Evolutionary conservation across 306 rosid species (phyloP).

Genomic region (Cicer yamashitae): DNA sequence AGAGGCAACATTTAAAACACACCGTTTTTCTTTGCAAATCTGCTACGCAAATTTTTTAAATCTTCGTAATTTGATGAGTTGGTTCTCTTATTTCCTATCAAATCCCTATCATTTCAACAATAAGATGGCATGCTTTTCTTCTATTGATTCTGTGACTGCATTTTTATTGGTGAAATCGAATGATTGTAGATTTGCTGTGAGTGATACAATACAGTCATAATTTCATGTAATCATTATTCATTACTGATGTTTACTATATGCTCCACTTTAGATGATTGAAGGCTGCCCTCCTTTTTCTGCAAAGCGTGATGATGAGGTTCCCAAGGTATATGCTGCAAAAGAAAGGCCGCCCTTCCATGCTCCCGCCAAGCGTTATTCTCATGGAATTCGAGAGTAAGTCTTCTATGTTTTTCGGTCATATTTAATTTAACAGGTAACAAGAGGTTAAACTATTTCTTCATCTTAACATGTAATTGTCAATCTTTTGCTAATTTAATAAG

Average conservation of each 20-base stretch:
- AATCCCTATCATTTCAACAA: slow-evolving; percentile 29
- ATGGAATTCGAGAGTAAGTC: slow-evolving; percentile 82
- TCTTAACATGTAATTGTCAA: not conserved
- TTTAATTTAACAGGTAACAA: slow-evolving; percentile 1
- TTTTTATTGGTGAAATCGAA: not conserved
- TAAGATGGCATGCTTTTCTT: slow-evolving; percentile 13
- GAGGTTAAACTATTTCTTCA: slow-evolving; percentile 10
- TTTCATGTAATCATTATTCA: slow-evolving; percentile 33
- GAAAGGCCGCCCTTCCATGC: slow-evolving; percentile 88
- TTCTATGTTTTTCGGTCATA: slow-evolving; percentile 32
- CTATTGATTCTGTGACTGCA: slow-evolving; percentile 6
- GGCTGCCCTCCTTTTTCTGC: slow-evolving; percentile 76
- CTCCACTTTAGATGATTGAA: slow-evolving; percentile 81
- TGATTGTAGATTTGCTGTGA: slow-evolving; percentile 12
- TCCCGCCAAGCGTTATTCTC: slow-evolving; percentile 70
- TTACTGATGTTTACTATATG: slow-evolving; percentile 44
- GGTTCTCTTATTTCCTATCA: slow-evolving; percentile 15
- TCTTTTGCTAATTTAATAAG: slow-evolving; percentile 8
- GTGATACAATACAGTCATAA: slow-evolving; percentile 15
- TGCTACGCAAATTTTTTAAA: not conserved
- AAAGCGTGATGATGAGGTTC: slow-evolving; percentile 73
- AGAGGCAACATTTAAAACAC: not conserved
- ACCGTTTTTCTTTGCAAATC: slow-evolving; percentile 33
- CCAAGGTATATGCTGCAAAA: slow-evolving; percentile 63
- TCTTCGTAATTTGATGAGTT: slow-evolving; percentile 21